phyloP scores from a whole-genome alignment of 2,329 filamentous ascomycete species.

The Alternaria triticimaculans region DNA sequence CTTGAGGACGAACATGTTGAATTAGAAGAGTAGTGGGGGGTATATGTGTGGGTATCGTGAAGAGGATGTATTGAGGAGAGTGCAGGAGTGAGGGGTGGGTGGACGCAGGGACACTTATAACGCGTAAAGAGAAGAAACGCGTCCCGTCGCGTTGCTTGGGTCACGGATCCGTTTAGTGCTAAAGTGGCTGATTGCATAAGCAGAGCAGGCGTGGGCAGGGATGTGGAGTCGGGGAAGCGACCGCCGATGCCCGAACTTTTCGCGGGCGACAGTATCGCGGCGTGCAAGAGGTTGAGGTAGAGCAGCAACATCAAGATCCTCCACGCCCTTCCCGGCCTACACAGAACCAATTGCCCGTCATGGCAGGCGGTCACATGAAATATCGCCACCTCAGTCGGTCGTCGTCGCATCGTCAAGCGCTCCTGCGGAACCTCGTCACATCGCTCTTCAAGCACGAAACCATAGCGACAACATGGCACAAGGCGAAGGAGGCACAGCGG shows the following conservation, averaged over 20 bases:
- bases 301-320: constrained; percentile 11
- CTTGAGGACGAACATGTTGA: constrained; percentile 52
- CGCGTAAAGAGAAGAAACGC: constrained; percentile 32
- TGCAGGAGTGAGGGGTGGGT: constrained; percentile 29
- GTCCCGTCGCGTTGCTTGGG: constrained; percentile 29
- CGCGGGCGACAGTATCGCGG: constrained; percentile 6
- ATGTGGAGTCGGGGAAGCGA: constrained; percentile 22
- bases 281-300: constrained; percentile 1
- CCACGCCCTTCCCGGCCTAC: constrained; percentile 6
- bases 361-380: constrained; percentile 87
- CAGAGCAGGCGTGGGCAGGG: constrained; percentile 10
- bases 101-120: constrained; percentile 37
- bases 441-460: constrained; percentile 92
- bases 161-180: constrained; percentile 20
- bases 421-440: constrained; percentile 94
- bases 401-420: constrained; percentile 86
- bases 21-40: constrained; percentile 28
- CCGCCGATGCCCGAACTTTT: constrained; percentile 37
- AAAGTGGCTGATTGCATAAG: constrained; percentile 26
- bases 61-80: constrained; percentile 26
- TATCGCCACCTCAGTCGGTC: constrained; percentile 87
- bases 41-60: constrained; percentile 39
- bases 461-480: constrained; percentile 93
- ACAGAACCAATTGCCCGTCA: constrained; percentile 48
- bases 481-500: constrained; percentile 95